Conservation (phyloP, 1,284 basidiomycete species). For the Salmacisia buchloeana region DNA sequence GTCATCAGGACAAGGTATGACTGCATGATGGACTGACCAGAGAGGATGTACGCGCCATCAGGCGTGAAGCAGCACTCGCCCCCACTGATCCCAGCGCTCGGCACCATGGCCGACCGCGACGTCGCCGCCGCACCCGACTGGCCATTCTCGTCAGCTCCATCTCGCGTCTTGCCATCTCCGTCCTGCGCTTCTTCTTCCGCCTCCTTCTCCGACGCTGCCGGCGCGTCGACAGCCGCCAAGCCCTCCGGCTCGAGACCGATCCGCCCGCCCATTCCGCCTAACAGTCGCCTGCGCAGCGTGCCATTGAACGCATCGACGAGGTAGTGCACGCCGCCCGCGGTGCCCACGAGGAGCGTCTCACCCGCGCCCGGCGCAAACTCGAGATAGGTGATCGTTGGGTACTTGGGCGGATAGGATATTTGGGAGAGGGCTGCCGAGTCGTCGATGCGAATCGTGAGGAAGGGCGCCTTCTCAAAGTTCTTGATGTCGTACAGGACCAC, state of each 20-base stretch:
- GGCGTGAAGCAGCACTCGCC: constrained; percentile 43
- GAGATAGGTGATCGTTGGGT: constrained; percentile 83
- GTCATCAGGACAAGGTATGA: background rate
- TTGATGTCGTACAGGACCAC: constrained; percentile 67
- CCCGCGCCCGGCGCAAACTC: constrained; percentile 78
- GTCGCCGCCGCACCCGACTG: background rate
- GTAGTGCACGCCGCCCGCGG: constrained; percentile 86
- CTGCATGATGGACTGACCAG: constrained; percentile 16
- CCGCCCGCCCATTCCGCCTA: constrained; percentile 17
- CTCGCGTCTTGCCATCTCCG: constrained; percentile 22
- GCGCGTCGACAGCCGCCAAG: background rate
- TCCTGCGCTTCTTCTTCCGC: constrained; percentile 31
- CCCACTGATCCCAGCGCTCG: constrained; percentile 43
- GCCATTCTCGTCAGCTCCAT: background rate
- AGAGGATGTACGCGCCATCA: constrained; percentile 40
- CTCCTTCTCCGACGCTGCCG: constrained; percentile 8
- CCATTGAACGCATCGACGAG: constrained; percentile 53
- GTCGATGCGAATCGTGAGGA: constrained; percentile 72
- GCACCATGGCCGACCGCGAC: constrained; percentile 28
- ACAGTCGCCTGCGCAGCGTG: constrained; percentile 26
- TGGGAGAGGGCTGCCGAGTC: constrained; percentile 36
- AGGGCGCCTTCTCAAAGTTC: constrained; percentile 82
- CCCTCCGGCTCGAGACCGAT: constrained; percentile 4
- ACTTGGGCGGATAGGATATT: constrained; percentile 59
- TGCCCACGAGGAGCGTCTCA: constrained; percentile 83